Percentiles rank a stretch among this genome's conserved stretches.
phyloP scores from a whole-genome alignment of 2,329 filamentous ascomycete genomes.

The Pseudocercospora fijiensis region DNA sequence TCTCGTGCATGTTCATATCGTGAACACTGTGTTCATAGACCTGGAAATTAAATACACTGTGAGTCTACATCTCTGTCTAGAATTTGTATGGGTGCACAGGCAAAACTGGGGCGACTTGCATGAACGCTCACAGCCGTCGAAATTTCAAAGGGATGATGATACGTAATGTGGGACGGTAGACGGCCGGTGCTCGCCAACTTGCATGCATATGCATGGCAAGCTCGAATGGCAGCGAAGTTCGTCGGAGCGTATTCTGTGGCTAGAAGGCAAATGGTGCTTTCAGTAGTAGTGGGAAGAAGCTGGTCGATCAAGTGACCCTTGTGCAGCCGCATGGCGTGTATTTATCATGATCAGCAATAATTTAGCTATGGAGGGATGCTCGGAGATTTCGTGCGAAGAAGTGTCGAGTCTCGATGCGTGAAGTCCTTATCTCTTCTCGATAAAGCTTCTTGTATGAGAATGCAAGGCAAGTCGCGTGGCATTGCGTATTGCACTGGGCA shows the following conservation, averaged over 20 bases:
- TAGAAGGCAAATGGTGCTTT: neutral
- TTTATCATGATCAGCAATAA: neutral
- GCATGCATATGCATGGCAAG: neutral
- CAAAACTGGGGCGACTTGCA: no score
- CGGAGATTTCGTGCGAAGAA: neutral
- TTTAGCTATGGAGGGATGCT: neutral
- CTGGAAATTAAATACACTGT: no score
- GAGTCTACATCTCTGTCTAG: no score
- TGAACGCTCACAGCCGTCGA: no score
- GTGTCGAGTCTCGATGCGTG: neutral
- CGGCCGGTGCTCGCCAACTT: neutral
- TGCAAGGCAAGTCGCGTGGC: slow-evolving; percentile 1
- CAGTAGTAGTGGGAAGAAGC: neutral
- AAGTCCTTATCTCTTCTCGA: neutral
- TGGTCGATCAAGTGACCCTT: neutral
- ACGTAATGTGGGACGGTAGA: neutral
- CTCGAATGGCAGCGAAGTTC: neutral
- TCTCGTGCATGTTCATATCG: no score
- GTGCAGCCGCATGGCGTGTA: neutral
- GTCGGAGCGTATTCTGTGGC: neutral
- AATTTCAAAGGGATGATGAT: no score
- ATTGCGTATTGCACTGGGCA: neutral
- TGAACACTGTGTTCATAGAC: no score
- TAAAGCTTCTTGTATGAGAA: neutral
- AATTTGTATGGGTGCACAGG: no score